Evolutionary conservation across 1,139 yeast genomes (phyloP).

Genomic region (Geotrichum bryndzae): DNA sequence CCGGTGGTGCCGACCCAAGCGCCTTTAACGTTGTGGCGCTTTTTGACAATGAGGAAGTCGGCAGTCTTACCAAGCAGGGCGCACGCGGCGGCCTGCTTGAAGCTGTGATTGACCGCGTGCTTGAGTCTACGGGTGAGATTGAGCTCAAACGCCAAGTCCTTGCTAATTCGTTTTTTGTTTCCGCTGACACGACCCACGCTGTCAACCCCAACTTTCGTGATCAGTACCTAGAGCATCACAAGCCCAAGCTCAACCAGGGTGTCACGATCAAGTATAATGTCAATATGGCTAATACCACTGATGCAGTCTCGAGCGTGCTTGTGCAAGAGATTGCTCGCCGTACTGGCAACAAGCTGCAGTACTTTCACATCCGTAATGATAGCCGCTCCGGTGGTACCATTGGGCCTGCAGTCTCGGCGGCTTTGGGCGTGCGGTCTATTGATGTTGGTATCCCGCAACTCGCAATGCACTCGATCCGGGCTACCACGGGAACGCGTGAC

Average conservation of each 20-base stretch:
- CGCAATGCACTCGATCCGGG: slow-evolving; percentile 78
- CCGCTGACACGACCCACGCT: slow-evolving; percentile 93
- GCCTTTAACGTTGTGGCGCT: slow-evolving; percentile 69
- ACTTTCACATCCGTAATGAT: slow-evolving; percentile 52
- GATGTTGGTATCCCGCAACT: slow-evolving; percentile 75
- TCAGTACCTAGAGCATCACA: slow-evolving; percentile 58
- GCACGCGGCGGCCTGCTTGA: slow-evolving; percentile 87
- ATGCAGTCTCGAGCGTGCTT: slow-evolving; percentile 54
- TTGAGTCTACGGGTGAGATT: slow-evolving; percentile 51
- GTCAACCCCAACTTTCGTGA: slow-evolving; percentile 77
- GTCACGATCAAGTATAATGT: slow-evolving; percentile 60
- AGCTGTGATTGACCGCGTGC: slow-evolving; percentile 61
- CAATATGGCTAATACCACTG: slow-evolving; percentile 68
- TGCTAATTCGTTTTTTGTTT: slow-evolving; percentile 70
- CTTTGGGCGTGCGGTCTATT: slow-evolving; percentile 68
- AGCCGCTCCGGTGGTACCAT: slow-evolving; percentile 74
- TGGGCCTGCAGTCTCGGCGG: slow-evolving; percentile 60
- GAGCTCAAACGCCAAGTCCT: slow-evolving; percentile 30
- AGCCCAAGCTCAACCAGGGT: slow-evolving; percentile 69
- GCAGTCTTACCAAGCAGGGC: slow-evolving; percentile 85
- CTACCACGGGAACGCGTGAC: slow-evolving; percentile 66
- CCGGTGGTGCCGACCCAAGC: slow-evolving; percentile 49
- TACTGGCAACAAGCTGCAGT: slow-evolving; percentile 51
- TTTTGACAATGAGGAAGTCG: slow-evolving; percentile 91
- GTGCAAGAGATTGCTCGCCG: slow-evolving; percentile 46